Base-by-base conservation (phyloP, 345 rosid species). In the Boechera stricta region DNA sequence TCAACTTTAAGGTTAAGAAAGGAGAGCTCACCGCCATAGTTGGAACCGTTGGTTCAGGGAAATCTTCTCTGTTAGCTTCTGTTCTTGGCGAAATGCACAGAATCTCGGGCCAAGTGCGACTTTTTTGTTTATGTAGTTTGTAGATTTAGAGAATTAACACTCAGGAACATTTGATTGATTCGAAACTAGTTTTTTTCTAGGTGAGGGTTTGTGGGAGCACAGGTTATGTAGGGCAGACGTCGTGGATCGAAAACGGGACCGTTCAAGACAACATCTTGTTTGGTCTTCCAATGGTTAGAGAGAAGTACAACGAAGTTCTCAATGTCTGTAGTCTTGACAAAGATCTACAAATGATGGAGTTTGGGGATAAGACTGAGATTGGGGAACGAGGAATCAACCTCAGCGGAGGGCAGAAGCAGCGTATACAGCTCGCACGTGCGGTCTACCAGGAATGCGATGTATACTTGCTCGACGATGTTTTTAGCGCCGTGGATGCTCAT, bases 331-430 rank as follows among this genome's bases (percentile, higher is more conserved):
- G 90, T 81, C 78, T 94, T 71, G 93, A 88, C 73, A 90, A 88
- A 75, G 98, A 94, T 75, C 52, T 94, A 79, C 89, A 90, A 69
- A 89, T 90, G 98, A 92, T 94, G 98, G 97, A 94, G 79, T 86
- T 68, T 77, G 97, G 98, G 32, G 98, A 94, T 68, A 92, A 88
- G 74, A 92, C 98, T 21, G 98, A 90, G 82, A 94, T 94, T 13
- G 98, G 98, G 49, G 98, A 94, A 80, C 92, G 97, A 0, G 97
- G 98, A 47, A 94, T 94, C 78, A 92, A 94, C 83, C 97, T 92
- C 65, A 94, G 98, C 21, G 98, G 98, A 6, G 98, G 98, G 10
- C 98, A 94, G 86, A 94, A 94, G 83, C 98, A 94, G 83, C 84
- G 98, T 57, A 84, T 94, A 64, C 98, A 94, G 69, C 95, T 94